Base-by-base conservation (phyloP, 257 asterid genomes). In the Gardenia jasminoides region DNA sequence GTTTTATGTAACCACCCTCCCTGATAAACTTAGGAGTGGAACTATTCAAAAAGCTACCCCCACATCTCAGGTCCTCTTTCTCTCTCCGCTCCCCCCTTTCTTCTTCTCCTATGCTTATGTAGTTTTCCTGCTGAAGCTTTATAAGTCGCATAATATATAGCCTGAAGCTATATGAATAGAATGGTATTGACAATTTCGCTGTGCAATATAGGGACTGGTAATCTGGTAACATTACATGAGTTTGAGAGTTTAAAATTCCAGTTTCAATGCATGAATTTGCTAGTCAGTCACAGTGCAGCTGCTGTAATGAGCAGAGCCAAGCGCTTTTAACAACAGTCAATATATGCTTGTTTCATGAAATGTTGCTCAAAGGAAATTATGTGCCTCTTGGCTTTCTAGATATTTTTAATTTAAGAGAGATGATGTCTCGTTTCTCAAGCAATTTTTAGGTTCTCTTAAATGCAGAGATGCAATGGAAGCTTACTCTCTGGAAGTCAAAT, bases 1-100 rank as follows among this genome's bases (percentile, higher is more conserved):
- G 87, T 90, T 90, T 79, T 84, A 77, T 83, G 73, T 88, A 39
- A 79, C 85, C 61, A 88, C 91, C 50, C 85, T 85, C 0, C 91
- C 92, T 0, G 30, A 44, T 71, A 74, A 16, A 79, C 74, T 83
- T 39, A 84, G 88, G 72, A 76, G 17, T n/a, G 33, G 82, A 85
- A 30, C 72, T 90, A 26, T 80, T 88, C 39, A 67, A 81, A 30
- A 88, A 83, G 12, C 11, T 88, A 65, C 92, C 90, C 15, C 39
- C 72, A 56, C 80, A 77, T 3, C 78, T 90, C 76, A 90, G 89
- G 91, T 89, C 48, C 70, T 43, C 31, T 77, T 58, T 70, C 67
- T 80, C 71, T 67, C 72, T 28, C 50, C 31, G 69, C 20, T 9
- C 4, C n/a, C n/a, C 50, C 3, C n/a, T n/a, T n/a, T n/a, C 62